Evolutionary conservation across 768 basidiomycete species (phyloP).

Genomic region (Pleurotus tuoliensis): DNA sequence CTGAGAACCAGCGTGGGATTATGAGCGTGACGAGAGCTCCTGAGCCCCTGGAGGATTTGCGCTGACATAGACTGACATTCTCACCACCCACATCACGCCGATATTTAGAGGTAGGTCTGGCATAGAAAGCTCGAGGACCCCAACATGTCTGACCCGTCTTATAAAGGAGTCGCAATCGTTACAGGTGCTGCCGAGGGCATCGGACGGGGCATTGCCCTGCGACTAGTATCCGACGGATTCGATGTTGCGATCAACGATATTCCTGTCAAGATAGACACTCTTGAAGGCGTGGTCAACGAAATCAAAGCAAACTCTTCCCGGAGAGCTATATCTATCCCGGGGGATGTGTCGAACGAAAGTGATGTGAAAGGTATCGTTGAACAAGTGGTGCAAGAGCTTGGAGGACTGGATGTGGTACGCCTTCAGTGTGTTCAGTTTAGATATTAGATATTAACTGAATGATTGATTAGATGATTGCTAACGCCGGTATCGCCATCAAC

Average conservation of each 20-base stretch:
- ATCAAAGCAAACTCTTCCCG: background rate
- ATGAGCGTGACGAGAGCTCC: too few species aligned
- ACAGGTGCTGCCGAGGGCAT: conserved; percentile 40
- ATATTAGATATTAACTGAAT: background rate
- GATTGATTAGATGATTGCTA: conserved; percentile 24
- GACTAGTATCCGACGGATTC: conserved; percentile 35
- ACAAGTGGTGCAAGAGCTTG: conserved; percentile 1
- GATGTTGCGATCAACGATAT: conserved; percentile 35
- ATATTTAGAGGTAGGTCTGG: too few species aligned
- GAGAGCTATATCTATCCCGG: background rate
- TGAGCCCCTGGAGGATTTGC: too few species aligned
- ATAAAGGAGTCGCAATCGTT: conserved; percentile 28
- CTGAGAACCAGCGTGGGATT: too few species aligned
- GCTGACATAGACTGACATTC: too few species aligned
- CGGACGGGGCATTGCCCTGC: conserved; percentile 33
- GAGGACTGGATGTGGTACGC: conserved; percentile 10
- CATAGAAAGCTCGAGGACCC: too few species aligned
- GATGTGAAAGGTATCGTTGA: conserved; percentile 7
- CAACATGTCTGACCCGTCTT: background rate
- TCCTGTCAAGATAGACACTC: background rate
- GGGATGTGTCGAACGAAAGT: conserved; percentile 11
- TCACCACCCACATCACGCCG: too few species aligned
- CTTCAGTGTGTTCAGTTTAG: background rate
- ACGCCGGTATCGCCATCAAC: conserved; percentile 19
- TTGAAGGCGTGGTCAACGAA: background rate